These are phyloP conservation scores for Microdochium bolleyi DNA, from an alignment of 2,329 filamentous ascomycete genomes.

Conservation along the genomic window DNA sequence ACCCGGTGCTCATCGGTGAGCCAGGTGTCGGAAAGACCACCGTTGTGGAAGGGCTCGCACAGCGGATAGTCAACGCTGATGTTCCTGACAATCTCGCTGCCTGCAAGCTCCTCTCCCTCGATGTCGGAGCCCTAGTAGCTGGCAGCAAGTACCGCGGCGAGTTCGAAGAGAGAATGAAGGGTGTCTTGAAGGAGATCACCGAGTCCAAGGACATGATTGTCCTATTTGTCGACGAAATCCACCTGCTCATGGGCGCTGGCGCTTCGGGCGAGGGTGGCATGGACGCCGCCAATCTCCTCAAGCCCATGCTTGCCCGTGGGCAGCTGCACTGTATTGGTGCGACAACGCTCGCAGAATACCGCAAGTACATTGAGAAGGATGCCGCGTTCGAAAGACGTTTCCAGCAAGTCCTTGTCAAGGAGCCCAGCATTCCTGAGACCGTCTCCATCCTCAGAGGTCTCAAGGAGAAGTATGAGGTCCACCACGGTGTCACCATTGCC, in stretches of 20 bases:
- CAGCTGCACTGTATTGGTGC: conserved; percentile 97
- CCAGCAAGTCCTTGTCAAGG: conserved; percentile 96
- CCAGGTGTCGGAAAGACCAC: conserved; percentile 98
- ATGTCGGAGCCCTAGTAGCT: conserved; percentile 90
- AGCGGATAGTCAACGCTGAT: conserved; percentile 92
- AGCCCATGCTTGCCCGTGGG: conserved; percentile 95
- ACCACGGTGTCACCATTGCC: conserved; percentile 94
- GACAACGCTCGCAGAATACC: conserved; percentile 89
- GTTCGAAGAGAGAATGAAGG: conserved; percentile 99
- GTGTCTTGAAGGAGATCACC: conserved; percentile 92
- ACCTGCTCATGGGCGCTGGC: conserved; percentile 95
- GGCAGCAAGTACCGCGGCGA: conserved; percentile 98
- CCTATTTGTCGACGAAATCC: conserved; percentile 97
- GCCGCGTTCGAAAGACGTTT: conserved; percentile 96
- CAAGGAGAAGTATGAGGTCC: conserved; percentile 96
- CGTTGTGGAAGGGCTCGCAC: conserved; percentile 90
- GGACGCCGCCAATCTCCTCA: conserved; percentile 95
- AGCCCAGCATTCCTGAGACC: conserved; percentile 81
- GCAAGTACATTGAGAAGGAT: conserved; percentile 99
- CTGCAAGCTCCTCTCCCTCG: conserved; percentile 89
- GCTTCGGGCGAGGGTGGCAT: conserved; percentile 93
- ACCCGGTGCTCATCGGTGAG: conserved; percentile 94
- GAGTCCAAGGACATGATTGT: conserved; percentile 95
- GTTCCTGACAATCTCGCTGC: conserved; percentile 91
- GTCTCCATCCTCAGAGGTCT: conserved; percentile 96